Evolutionary conservation across 495 filamentous ascomycete genomes (phyloP), one percentile per base, ranked within the genome.

Genomic region (Amorphotheca resinae): DNA sequence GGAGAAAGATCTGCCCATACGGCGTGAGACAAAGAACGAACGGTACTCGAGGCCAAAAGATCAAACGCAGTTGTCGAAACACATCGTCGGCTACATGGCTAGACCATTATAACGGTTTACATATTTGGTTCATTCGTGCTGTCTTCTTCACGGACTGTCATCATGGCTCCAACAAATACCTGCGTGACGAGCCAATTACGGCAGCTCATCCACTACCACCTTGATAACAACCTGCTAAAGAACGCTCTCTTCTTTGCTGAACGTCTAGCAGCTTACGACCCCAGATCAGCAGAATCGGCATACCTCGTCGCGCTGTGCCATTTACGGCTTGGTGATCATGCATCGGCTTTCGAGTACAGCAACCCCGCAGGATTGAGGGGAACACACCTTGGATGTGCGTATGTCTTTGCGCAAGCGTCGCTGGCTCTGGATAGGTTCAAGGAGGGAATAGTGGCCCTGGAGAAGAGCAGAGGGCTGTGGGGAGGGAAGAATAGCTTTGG

Each of bases 191-290:
- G 68, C 58, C 83, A 93, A 62, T 67, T 96, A 51, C 74, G 82
- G 56, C 82, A 91, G 56, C 70, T 85, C 40, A 78, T 96, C 46
- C 83, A 87, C 62, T 94, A 96, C 63, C 79, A 93, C 56, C 76
- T 98, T 58, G 91, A 98, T 63, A 93, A 89, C 52, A 80, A 88
- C 52, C 71, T 88, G 22, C 69, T 82, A 50, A 73, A 82, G 23
- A 95, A 91, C 52, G 91, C 91, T 39, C 75, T 94, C 22, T 96
- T 96, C 63, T 79, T 93, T 31, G 82, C 91, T 37, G 84, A 86
- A 39, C 79, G 91, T 36, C 71, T 96, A 4, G 70, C 77, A 37
- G 88, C 87, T 25, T 77, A 85, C 52, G 91, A 96, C 46, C 76
- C 76, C 14, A 75, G 80, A 42, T 77, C 76, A 23, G 70, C 74